Percentiles rank a stretch among this genome's conserved stretches.
These are phyloP conservation scores for Delonix regia DNA, from an alignment of 306 rosid species.

Conservation along the genomic window DNA sequence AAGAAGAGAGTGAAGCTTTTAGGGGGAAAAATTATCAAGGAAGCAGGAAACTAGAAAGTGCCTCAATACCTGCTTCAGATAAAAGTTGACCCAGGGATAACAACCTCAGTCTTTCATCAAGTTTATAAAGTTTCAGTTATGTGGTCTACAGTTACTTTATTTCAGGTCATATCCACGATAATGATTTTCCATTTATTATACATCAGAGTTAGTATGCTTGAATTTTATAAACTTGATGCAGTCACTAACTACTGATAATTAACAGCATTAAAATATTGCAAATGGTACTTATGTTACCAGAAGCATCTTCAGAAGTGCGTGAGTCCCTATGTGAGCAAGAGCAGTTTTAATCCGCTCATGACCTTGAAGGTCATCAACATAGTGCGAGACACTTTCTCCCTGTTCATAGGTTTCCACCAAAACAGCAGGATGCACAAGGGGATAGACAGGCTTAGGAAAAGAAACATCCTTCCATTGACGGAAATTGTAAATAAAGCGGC, in stretches of 20 bases:
- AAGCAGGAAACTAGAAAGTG: not conserved
- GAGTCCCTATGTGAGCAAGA: slow-evolving; percentile 98
- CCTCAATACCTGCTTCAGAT: not conserved
- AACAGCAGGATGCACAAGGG: slow-evolving; percentile 97
- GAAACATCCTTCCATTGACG: slow-evolving; percentile 97
- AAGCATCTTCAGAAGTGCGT: slow-evolving; percentile 97
- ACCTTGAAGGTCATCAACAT: slow-evolving; percentile 85
- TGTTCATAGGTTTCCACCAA: slow-evolving; percentile 95
- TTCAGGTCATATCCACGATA: not conserved
- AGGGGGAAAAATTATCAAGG: not conserved
- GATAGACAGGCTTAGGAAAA: slow-evolving; percentile 95
- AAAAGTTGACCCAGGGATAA: not conserved
- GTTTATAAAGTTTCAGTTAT: not conserved
- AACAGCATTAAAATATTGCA: slow-evolving; percentile 17
- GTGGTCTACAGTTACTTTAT: not conserved
- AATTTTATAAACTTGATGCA: slow-evolving; percentile 6
- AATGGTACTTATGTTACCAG: slow-evolving; percentile 65
- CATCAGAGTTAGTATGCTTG: slow-evolving; percentile 6
- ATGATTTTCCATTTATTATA: not conserved
- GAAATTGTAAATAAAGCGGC: slow-evolving; percentile 92
- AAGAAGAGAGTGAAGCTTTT: not conserved
- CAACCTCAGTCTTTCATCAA: not conserved
- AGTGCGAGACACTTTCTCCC: slow-evolving; percentile 91
- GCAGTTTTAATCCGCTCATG: slow-evolving; percentile 77
- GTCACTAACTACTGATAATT: slow-evolving; percentile 22